These are phyloP conservation scores for Chaetomium strumarium DNA, from an alignment of 2,329 filamentous ascomycete species.

Conservation along the genomic window DNA sequence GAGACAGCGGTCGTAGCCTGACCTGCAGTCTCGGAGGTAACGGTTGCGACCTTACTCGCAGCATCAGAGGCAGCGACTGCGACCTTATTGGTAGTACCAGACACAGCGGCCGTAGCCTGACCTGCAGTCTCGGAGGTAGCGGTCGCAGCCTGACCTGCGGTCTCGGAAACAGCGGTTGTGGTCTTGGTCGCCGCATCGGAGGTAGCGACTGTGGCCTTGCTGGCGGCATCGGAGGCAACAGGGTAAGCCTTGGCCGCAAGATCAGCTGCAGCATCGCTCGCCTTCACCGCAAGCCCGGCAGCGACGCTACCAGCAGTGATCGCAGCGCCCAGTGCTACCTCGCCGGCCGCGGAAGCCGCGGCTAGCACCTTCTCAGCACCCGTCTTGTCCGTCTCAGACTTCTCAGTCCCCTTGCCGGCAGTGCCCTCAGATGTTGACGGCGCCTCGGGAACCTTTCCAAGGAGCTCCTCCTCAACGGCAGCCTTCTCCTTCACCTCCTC, in stretches of 20 bases:
- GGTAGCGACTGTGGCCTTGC: slow-evolving; percentile 22
- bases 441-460: slow-evolving; percentile 58
- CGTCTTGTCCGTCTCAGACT: slow-evolving; percentile 42
- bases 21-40: slow-evolving; percentile 4
- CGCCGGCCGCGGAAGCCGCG: slow-evolving; percentile 38
- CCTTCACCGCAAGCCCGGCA: slow-evolving; percentile 29
- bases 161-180: neutral
- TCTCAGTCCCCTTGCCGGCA: slow-evolving; percentile 46
- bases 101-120: slow-evolving; percentile 24
- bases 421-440: slow-evolving; percentile 53
- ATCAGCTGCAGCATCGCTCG: slow-evolving; percentile 3
- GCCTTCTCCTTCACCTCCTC: slow-evolving; percentile 66
- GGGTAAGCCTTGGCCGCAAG: neutral
- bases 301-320: slow-evolving; percentile 28
- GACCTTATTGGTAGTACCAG: slow-evolving; percentile 17
- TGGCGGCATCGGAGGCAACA: neutral
- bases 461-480: slow-evolving; percentile 63
- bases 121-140: neutral
- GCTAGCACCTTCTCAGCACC: slow-evolving; percentile 37
- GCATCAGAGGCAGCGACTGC: neutral
- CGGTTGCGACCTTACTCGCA: slow-evolving; percentile 10
- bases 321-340: slow-evolving; percentile 32
- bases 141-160: slow-evolving; percentile 8
- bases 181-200: slow-evolving; percentile 19
- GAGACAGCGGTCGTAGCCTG: slow-evolving; percentile 17